Evolutionary conservation across 257 asterid species (phyloP).

Genomic region (Solanum arcanum): DNA sequence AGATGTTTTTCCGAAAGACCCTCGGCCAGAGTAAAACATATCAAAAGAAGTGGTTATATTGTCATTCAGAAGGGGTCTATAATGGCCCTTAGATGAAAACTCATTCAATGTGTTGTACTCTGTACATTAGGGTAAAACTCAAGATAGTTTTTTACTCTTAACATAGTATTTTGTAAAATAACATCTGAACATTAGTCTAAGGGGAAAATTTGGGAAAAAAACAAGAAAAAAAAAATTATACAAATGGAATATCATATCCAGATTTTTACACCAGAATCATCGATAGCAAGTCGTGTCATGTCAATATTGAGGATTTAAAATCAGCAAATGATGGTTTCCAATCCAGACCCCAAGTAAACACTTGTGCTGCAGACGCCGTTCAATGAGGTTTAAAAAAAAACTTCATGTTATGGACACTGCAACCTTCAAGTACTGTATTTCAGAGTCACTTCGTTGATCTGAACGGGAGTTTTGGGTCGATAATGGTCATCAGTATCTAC

Average conservation of each 20-base stretch:
- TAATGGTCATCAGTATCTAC: conserved; percentile 92
- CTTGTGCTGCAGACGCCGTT: background rate
- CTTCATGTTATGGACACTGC: background rate
- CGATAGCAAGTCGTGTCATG: background rate
- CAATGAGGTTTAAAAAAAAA: background rate
- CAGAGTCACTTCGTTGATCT: conserved; percentile 50
- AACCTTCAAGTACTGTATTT: conserved; percentile 36
- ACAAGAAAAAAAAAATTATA: background rate
- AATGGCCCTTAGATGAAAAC: background rate
- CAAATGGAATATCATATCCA: background rate
- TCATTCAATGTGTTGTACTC: background rate
- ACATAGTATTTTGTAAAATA: background rate
- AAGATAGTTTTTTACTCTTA: background rate
- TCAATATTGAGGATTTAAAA: background rate
- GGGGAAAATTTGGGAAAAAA: background rate
- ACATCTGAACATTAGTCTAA: background rate
- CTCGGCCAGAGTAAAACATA: background rate
- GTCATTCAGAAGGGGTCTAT: background rate
- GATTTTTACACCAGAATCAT: background rate
- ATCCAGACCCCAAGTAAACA: background rate
- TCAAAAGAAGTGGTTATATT: background rate
- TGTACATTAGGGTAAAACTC: background rate
- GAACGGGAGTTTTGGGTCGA: conserved; percentile 72
- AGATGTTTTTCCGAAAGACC: background rate
- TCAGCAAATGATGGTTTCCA: background rate